Percentiles rank a stretch among this genome's conserved stretches.
Evolutionary conservation across 2,329 filamentous ascomycete species (phyloP).

Genomic region (Arthroderma sp.): DNA sequence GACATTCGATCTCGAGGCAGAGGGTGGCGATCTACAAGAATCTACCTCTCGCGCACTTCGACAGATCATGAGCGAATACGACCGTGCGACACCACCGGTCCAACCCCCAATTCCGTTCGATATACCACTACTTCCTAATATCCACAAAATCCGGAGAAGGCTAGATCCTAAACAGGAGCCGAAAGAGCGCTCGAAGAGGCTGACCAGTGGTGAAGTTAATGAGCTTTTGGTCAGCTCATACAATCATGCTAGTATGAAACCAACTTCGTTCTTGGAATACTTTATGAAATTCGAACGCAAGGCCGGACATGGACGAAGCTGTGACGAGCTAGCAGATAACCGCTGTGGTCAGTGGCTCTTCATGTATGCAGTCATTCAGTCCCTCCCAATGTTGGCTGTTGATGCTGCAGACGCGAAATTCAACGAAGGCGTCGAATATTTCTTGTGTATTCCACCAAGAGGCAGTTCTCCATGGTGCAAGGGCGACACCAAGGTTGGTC

Average conservation of each 20-base stretch:
- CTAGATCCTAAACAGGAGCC: slow-evolving; percentile 60
- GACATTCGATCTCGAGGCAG: slow-evolving; percentile 39
- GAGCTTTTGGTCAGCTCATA: slow-evolving; percentile 68
- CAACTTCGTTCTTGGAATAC: slow-evolving; percentile 34
- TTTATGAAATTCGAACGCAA: slow-evolving; percentile 37
- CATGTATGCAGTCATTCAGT: slow-evolving; percentile 37
- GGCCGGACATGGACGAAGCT: slow-evolving; percentile 28
- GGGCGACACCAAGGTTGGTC: slow-evolving; percentile 30
- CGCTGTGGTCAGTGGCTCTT: slow-evolving; percentile 41
- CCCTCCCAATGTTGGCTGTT: slow-evolving; percentile 36
- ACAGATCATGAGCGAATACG: slow-evolving; percentile 72
- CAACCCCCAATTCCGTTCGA: slow-evolving; percentile 87
- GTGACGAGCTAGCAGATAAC: slow-evolving; percentile 33
- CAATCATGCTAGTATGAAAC: slow-evolving; percentile 55
- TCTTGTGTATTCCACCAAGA: slow-evolving; percentile 36
- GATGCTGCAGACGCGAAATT: slow-evolving; percentile 34
- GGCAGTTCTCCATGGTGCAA: slow-evolving; percentile 37
- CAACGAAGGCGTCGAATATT: slow-evolving; percentile 36
- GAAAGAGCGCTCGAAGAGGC: slow-evolving; percentile 55
- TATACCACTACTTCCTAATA: slow-evolving; percentile 60
- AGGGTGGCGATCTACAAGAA: slow-evolving; percentile 38
- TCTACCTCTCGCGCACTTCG: slow-evolving; percentile 58
- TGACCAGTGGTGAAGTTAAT: slow-evolving; percentile 67
- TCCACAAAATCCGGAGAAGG: slow-evolving; percentile 52
- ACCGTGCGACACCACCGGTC: slow-evolving; percentile 77